Percentiles rank a stretch among this genome's conserved stretches.
Evolutionary conservation across 225 moss, liverwort and hornwort genomes (phyloP).

Genomic region (Polytrichum formosum): DNA sequence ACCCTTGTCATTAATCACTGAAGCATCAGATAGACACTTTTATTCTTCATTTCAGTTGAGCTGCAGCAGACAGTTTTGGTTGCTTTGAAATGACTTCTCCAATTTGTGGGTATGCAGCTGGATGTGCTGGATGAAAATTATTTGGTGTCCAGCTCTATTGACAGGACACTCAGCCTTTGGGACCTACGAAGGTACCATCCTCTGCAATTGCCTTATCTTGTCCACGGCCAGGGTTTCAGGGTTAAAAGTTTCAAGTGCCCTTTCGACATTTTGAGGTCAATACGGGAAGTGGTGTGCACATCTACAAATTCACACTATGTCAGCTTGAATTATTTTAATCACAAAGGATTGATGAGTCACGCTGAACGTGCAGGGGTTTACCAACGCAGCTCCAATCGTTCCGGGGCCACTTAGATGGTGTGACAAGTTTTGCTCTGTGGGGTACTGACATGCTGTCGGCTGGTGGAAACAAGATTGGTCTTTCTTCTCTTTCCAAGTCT

Average conservation of each 20-base stretch:
- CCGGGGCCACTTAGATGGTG: conserved; percentile 63
- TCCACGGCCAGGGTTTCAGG: not conserved
- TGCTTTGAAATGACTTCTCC: not conserved
- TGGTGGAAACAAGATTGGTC: conserved; percentile 73
- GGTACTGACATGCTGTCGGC: conserved; percentile 71
- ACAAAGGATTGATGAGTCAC: not conserved
- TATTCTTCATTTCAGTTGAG: not conserved
- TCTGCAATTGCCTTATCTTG: not conserved
- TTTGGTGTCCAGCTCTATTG: conserved; percentile 73
- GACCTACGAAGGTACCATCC: conserved; percentile 69
- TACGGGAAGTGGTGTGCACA: too few relatives aligned
- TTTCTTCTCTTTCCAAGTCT: conserved; percentile 54
- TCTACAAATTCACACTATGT: too few relatives aligned
- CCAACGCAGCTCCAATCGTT: conserved; percentile 69
- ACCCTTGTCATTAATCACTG: too few relatives aligned
- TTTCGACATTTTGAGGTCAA: too few relatives aligned
- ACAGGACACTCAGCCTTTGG: conserved; percentile 77
- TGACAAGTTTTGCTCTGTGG: conserved; percentile 64
- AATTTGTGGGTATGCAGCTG: conserved; percentile 44
- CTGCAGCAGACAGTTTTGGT: not conserved
- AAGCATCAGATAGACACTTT: not conserved
- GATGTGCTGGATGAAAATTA: conserved; percentile 64
- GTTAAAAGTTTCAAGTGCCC: too few relatives aligned
- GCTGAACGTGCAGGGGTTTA: conserved; percentile 36
- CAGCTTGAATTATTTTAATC: not conserved